Conservation (phyloP, 1,139 yeast species). For the Martiniozyma asiatica region DNA sequence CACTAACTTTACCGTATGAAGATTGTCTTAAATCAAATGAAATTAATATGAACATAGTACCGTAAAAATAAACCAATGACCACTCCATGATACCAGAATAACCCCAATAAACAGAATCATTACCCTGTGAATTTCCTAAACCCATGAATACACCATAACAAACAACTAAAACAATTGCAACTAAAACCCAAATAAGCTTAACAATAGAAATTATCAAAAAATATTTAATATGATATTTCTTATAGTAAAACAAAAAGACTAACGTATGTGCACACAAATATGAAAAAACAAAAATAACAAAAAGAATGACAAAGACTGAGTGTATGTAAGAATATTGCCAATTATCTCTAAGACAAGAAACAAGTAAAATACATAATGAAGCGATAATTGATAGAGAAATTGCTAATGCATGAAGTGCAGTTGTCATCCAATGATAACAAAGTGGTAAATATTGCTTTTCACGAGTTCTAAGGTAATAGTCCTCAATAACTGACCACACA, state of each 20-base stretch:
- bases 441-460: constrained; percentile 39
- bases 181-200: constrained; percentile 53
- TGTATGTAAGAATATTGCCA: constrained; percentile 50
- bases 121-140: constrained; percentile 23
- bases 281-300: constrained; percentile 58
- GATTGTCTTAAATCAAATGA: constrained; percentile 42
- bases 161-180: constrained; percentile 63
- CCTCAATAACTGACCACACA: constrained; percentile 53
- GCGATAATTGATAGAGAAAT: constrained; percentile 50
- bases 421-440: constrained; percentile 35
- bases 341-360: constrained; percentile 58
- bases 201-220: constrained; percentile 39
- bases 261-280: constrained; percentile 50
- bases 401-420: constrained; percentile 36
- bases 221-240: constrained; percentile 18
- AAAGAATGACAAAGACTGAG: constrained; percentile 56
- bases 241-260: constrained; percentile 53
- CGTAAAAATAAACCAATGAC: constrained; percentile 75
- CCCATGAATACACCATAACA: constrained; percentile 46
- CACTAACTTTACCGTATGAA: constrained; percentile 10
- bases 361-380: constrained; percentile 66
- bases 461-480: constrained; percentile 39
- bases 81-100: constrained; percentile 67
- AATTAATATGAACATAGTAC: constrained; percentile 53
- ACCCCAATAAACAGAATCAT: constrained; percentile 19